phyloP scores from a whole-genome alignment of 148 eudicot species.

The Rhododendron vialii region DNA sequence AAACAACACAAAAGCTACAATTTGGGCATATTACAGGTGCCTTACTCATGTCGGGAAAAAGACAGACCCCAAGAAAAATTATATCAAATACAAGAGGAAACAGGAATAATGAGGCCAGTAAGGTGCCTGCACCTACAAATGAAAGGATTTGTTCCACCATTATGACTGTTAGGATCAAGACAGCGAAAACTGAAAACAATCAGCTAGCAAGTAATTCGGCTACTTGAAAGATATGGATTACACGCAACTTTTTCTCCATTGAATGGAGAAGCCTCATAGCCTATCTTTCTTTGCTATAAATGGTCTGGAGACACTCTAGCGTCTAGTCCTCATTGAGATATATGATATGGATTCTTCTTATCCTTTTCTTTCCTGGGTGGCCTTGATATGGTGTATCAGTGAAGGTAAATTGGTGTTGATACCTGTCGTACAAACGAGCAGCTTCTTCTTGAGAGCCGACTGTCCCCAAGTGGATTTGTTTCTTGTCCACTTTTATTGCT shows the following conservation, averaged over 20 bases:
- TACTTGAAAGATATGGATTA: not conserved
- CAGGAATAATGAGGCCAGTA: not conserved
- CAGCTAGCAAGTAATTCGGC: not conserved
- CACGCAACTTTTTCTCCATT: not conserved
- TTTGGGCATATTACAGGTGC: not conserved
- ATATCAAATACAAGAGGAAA: not conserved
- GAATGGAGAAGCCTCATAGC: not conserved
- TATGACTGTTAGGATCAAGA: not conserved
- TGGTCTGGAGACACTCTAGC: not conserved
- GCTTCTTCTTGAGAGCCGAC: conserved; percentile 83
- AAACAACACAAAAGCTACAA: not conserved
- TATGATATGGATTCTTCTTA: not conserved
- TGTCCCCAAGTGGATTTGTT: conserved; percentile 94
- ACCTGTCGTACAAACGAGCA: conserved; percentile 90
- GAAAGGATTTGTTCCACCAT: not conserved
- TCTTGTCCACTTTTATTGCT: conserved; percentile 93
- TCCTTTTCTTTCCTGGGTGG: not conserved
- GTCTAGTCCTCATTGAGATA: not conserved
- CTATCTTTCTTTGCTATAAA: not conserved
- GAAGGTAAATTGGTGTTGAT: not conserved
- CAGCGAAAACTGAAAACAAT: not conserved
- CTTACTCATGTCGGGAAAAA: not conserved
- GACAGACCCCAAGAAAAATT: not conserved
- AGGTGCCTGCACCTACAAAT: not conserved
- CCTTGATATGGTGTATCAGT: not conserved